Conservation (phyloP, 164 flowering plant species). For the Berberis thunbergii region DNA sequence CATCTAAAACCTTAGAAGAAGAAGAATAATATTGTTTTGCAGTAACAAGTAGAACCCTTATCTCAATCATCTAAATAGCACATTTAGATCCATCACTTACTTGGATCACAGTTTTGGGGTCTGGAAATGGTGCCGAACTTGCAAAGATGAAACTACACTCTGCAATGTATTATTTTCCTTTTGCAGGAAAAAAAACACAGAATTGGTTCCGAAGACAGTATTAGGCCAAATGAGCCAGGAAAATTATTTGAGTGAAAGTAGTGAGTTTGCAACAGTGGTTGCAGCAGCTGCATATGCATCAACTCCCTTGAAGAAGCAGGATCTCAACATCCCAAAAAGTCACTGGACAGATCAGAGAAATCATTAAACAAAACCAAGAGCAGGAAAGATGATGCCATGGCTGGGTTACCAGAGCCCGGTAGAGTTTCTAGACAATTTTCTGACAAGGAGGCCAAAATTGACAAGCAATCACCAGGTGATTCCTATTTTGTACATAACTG, state of each 20-base stretch:
- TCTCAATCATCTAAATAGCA: no score
- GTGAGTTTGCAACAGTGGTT: constrained; percentile 35
- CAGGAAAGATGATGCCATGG: constrained; percentile 18
- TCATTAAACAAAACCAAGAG: constrained; percentile 19
- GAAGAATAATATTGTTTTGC: no score
- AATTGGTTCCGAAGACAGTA: constrained; percentile 46
- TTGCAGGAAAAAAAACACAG: constrained; percentile 30
- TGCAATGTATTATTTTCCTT: constrained; percentile 1
- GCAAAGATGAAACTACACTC: not conserved
- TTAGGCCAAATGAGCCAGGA: constrained; percentile 28
- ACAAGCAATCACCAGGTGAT: constrained; percentile 7
- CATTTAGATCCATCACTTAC: no score
- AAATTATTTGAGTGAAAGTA: constrained; percentile 14
- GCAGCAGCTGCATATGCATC: constrained; percentile 71
- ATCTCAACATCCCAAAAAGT: constrained; percentile 13
- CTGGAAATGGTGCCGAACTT: not conserved
- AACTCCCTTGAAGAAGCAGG: constrained; percentile 26
- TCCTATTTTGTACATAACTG: not conserved
- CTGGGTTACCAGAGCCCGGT: constrained; percentile 11
- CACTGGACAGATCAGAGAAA: constrained; percentile 9
- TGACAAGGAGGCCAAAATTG: constrained; percentile 16
- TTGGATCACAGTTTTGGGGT: not conserved
- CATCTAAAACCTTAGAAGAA: no score
- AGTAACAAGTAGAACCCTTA: no score
- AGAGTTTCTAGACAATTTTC: constrained; percentile 15